phyloP scores from a whole-genome alignment of 2,329 filamentous ascomycete genomes.

The Paraphoma sp. region DNA sequence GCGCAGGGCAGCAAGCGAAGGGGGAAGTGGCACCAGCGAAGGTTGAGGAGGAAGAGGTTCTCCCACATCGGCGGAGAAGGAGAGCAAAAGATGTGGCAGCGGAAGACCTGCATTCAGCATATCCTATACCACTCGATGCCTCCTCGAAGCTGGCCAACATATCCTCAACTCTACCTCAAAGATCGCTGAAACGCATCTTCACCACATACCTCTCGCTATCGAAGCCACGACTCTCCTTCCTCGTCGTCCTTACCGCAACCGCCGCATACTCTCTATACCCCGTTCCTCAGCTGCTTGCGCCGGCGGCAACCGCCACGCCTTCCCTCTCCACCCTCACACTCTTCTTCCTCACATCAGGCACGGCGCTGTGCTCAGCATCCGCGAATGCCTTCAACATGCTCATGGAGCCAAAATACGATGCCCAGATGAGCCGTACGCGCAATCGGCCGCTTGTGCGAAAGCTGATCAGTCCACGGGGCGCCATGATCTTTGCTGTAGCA shows the following conservation, averaged over 20 bases:
- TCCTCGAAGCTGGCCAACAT: conserved; percentile 65
- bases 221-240: conserved; percentile 91
- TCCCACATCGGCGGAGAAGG: conserved; percentile 45
- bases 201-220: conserved; percentile 87
- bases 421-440: conserved; percentile 89
- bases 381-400: conserved; percentile 98
- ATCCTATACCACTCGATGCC: conserved; percentile 61
- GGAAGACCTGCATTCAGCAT: conserved; percentile 30
- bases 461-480: conserved; percentile 74
- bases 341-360: conserved; percentile 88
- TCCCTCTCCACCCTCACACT: conserved; percentile 90
- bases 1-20: conserved; percentile 10
- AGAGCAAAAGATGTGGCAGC: conserved; percentile 33
- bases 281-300: conserved; percentile 81
- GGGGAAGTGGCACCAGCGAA: conserved; percentile 12
- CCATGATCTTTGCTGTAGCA: conserved; percentile 78
- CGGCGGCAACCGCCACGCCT: conserved; percentile 70
- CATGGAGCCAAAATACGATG: conserved; percentile 88
- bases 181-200: conserved; percentile 69
- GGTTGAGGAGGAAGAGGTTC: conserved; percentile 36
- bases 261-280: conserved; percentile 93
- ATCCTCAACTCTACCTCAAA: conserved; percentile 62
- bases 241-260: conserved; percentile 90
- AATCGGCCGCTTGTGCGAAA: conserved; percentile 87
- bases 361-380: conserved; percentile 84